Base-by-base conservation (phyloP, 2,329 filamentous ascomycete species). In the Aspergillus sp. region DNA sequence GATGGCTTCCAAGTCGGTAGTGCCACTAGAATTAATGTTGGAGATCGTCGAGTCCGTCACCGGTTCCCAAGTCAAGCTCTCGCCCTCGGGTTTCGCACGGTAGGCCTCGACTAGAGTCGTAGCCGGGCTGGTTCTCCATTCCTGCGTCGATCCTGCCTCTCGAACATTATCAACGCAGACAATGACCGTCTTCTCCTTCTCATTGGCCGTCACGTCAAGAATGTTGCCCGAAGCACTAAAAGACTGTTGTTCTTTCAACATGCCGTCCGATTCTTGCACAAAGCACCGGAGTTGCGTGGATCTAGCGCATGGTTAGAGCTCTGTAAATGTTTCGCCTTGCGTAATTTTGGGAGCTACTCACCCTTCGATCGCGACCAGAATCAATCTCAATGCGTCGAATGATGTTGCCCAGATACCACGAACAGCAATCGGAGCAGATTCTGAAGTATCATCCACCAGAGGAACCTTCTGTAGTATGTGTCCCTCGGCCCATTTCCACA, bases 401-500 rank as follows among this genome's bases (percentile, higher is more conserved):
- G 68, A 65, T 5, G 74, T 45, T 9, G 71, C 73, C 81, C 81
- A 84, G 54, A 86, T 82, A 0, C 82, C 80, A 52, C 78, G 80
- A 4, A 86, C 79, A n/a, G 79, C 78, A 10, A 81, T 64, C 31
- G 78, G 69, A 6, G 65, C 49, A 29, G 60, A 49, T 39, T 71
- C 59, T 12, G 66, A 56, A 0, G 54, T 20, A 7, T 68, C 56
- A 4, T 69, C 59, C 16, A 64, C 58, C 39, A 78, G 60, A 5
- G 68, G 61, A 32, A 76, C 58, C 54, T 71, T 72, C 20, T 74
- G 73, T 29, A 74, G 61, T 11, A 74, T 61, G 56, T 67, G 67
- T 26, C 72, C 69, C 52, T 71, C 77, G 47, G 78, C 77, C 94
- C 94, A 99, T 63, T 93, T 82, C 93, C 93, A 99, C 0, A 93